Conservation (phyloP, 1,284 basidiomycete genomes). For the Porodaedalea pini region DNA sequence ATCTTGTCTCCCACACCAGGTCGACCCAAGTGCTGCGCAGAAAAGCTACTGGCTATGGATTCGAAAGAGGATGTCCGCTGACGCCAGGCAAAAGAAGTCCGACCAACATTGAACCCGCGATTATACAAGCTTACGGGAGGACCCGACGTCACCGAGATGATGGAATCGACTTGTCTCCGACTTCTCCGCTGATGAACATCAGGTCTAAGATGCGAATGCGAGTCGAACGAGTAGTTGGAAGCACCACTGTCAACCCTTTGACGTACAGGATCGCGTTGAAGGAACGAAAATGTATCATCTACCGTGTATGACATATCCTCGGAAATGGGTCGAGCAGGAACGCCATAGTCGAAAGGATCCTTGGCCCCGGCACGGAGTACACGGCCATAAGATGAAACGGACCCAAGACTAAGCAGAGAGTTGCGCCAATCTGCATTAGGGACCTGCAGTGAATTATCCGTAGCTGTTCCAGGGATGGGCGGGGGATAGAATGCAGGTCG, state of each 20-base stretch:
- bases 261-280: constrained; percentile 41
- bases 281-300: constrained; percentile 71
- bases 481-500: constrained; percentile 66
- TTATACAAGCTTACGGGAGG: constrained; percentile 74
- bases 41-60: constrained; percentile 63
- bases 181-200: constrained; percentile 32
- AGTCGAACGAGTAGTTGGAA: constrained; percentile 66
- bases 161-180: constrained; percentile 42
- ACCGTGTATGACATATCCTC: constrained; percentile 54
- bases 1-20: constrained; percentile 86
- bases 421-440: constrained; percentile 44
- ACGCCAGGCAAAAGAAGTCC: constrained; percentile 61
- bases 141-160: constrained; percentile 46
- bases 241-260: constrained; percentile 69
- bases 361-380: constrained; percentile 58
- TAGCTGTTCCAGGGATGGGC: constrained; percentile 28
- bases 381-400: constrained; percentile 75
- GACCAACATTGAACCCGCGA: constrained; percentile 55
- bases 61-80: constrained; percentile 58
- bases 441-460: constrained; percentile 29
- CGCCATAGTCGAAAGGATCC: constrained; percentile 75
- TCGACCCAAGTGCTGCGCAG: constrained; percentile 53
- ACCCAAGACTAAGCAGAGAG: constrained; percentile 73
- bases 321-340: constrained; percentile 51
- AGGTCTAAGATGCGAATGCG: constrained; percentile 30